phyloP scores from a whole-genome alignment of 2,329 filamentous ascomycete genomes.

The Claviceps sp. region DNA sequence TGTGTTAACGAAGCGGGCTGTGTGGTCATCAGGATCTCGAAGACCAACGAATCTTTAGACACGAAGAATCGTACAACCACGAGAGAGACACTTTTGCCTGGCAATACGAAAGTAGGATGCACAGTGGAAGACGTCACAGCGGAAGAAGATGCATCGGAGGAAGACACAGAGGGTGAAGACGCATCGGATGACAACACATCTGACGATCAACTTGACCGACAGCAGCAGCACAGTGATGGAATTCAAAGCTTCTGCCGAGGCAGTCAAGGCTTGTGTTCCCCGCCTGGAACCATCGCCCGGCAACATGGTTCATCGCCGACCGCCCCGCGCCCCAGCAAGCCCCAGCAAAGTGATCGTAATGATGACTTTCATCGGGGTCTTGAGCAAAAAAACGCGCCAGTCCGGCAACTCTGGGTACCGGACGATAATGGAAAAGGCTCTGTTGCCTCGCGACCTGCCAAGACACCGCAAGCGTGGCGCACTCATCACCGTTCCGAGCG shows the following conservation, averaged over 20 bases:
- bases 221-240: not conserved
- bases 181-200: no score
- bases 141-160: no score
- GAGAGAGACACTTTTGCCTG: constrained; percentile 7
- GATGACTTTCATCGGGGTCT: constrained; percentile 14
- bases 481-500: constrained; percentile 4
- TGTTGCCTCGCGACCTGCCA: constrained; percentile 1
- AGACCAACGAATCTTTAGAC: not conserved
- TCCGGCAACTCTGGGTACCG: constrained; percentile 16
- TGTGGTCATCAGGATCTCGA: not conserved
- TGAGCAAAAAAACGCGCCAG: constrained; percentile 9
- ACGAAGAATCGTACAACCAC: not conserved
- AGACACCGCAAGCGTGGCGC: constrained; percentile 2
- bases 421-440: constrained; percentile 9
- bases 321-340: constrained; percentile 9
- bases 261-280: constrained; percentile 17
- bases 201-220: constrained; percentile 2
- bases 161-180: no score
- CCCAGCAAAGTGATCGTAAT: constrained; percentile 5
- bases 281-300: constrained; percentile 12
- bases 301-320: constrained; percentile 10
- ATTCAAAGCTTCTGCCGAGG: constrained; percentile 8
- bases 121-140: not conserved
- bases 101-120: constrained; percentile 1
- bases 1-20: not conserved